Percentiles rank a stretch among this genome's conserved stretches.
These are phyloP conservation scores for Aspergillus luchuensis DNA, from an alignment of 2,329 filamentous ascomycete species.

Conservation along the genomic window DNA sequence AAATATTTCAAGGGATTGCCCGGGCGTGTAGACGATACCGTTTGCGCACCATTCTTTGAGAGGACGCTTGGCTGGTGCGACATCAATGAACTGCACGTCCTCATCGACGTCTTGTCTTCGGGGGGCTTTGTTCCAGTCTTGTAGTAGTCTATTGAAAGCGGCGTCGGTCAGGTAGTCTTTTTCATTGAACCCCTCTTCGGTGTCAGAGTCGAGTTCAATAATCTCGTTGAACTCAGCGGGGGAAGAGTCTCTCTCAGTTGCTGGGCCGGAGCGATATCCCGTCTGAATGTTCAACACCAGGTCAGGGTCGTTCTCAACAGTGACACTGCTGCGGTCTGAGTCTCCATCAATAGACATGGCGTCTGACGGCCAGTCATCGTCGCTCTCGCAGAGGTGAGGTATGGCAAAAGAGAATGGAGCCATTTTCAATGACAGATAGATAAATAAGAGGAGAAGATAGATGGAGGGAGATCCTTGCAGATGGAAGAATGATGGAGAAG, in stretches of 20 bases:
- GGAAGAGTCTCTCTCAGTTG: too few species aligned
- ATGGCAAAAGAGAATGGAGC: too few species aligned
- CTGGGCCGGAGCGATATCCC: background rate
- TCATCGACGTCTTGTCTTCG: too few species aligned
- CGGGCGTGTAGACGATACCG: conserved; percentile 28
- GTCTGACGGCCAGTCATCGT: too few species aligned
- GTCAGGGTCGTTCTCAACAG: conserved; percentile 20
- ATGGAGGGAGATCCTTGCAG: too few species aligned
- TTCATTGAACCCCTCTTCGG: conserved; percentile 8
- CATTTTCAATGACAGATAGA: too few species aligned
- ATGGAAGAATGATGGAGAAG: too few species aligned
- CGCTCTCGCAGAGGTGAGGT: too few species aligned
- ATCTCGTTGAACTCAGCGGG: background rate
- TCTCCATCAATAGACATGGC: too few species aligned
- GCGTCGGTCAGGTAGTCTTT: conserved; percentile 33
- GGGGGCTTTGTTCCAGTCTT: conserved; percentile 2
- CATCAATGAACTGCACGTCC: background rate
- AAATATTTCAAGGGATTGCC: conserved; percentile 40
- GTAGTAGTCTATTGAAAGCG: conserved; percentile 21
- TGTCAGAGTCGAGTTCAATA: conserved; percentile 16
- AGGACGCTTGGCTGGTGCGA: conserved; percentile 2
- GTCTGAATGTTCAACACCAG: background rate
- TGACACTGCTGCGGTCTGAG: background rate
- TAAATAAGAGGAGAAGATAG: too few species aligned
- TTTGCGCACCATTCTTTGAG: conserved; percentile 23